These are phyloP conservation scores for Smittium culicis DNA, from an alignment of 371 early-diverging fungal genomes.

Conservation along the genomic window DNA sequence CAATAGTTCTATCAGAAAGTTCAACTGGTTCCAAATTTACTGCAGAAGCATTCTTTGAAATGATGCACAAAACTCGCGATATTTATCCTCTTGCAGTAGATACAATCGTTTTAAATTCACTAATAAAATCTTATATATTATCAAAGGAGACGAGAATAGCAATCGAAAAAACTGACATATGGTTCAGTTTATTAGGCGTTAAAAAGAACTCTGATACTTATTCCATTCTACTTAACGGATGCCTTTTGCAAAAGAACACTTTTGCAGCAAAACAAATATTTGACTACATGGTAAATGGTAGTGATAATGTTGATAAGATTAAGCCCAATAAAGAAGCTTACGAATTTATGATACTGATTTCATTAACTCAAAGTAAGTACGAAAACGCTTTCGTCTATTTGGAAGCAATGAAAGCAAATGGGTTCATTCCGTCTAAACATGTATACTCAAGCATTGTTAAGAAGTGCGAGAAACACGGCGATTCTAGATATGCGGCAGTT, in stretches of 20 bases:
- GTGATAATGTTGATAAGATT: conserved; percentile 22
- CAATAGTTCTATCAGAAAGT: conserved; percentile 19
- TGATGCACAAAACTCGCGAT: conserved; percentile 35
- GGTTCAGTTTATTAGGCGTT: conserved; percentile 33
- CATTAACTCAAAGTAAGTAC: conserved; percentile 40
- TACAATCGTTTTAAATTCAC: conserved; percentile 44
- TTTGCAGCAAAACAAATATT: conserved; percentile 42
- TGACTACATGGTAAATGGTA: conserved; percentile 28
- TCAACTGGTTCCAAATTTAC: conserved; percentile 15
- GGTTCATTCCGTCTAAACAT: conserved; percentile 42
- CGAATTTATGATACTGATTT: conserved; percentile 39
- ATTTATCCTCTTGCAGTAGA: conserved; percentile 30
- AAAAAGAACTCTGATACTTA: conserved; percentile 44
- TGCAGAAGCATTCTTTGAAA: conserved; percentile 36
- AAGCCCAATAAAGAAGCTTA: conserved; percentile 43
- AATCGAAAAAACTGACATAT: conserved; percentile 37
- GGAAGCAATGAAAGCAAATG: conserved; percentile 58
- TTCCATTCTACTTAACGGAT: conserved; percentile 43
- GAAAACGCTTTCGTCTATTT: conserved; percentile 62
- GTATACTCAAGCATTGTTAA: conserved; percentile 41
- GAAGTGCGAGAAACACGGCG: conserved; percentile 46
- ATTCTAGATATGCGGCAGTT: conserved; percentile 49
- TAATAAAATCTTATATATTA: conserved; percentile 42
- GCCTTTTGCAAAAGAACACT: conserved; percentile 36
- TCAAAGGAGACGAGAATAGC: conserved; percentile 39